Evolutionary conservation across 768 basidiomycete genomes (phyloP).

Genomic region (Boletus bicolor): DNA sequence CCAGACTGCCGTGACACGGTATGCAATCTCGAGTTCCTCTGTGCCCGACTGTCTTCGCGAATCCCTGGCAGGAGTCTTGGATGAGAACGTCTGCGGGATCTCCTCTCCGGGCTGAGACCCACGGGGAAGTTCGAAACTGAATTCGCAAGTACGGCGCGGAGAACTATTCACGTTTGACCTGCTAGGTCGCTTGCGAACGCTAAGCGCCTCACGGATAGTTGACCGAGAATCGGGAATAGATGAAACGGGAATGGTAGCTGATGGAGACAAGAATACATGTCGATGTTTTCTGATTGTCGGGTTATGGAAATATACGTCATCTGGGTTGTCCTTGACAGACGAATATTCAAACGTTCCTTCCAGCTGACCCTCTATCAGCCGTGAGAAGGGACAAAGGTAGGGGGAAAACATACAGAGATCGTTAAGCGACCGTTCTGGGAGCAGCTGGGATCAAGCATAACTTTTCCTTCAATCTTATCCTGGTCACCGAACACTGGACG

Average conservation of each 20-base stretch:
- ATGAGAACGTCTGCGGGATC: constrained; percentile 57
- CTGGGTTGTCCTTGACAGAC: constrained; percentile 22
- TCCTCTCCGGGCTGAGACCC: constrained; percentile 51
- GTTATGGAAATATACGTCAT: constrained; percentile 20
- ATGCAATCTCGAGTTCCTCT: constrained; percentile 47
- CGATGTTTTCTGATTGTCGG: constrained; percentile 27
- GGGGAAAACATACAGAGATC: constrained; percentile 43
- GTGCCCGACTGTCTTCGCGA: constrained; percentile 23
- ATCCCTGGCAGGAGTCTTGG: constrained; percentile 31
- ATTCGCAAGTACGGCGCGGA: constrained; percentile 37
- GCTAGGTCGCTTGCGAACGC: constrained; percentile 48
- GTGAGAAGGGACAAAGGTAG: background rate
- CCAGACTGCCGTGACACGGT: constrained; percentile 57
- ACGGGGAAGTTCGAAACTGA: constrained; percentile 55
- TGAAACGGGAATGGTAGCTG: constrained; percentile 42
- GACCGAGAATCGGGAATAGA: constrained; percentile 21
- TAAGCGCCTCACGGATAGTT: constrained; percentile 31
- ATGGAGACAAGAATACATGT: constrained; percentile 51
- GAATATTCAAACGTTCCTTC: constrained; percentile 58
- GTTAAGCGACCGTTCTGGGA: constrained; percentile 53
- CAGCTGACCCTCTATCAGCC: constrained; percentile 39
- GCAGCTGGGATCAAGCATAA: constrained; percentile 53
- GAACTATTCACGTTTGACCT: constrained; percentile 36
- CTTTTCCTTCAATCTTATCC: constrained; percentile 58
- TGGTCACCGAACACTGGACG: constrained; percentile 57